A percentile compares a stretch with the other conserved stretches of the same genome.
These are phyloP conservation scores for Backusella tuberculispora DNA, from an alignment of 192 early-diverging fungal genomes.

Conservation along the genomic window DNA sequence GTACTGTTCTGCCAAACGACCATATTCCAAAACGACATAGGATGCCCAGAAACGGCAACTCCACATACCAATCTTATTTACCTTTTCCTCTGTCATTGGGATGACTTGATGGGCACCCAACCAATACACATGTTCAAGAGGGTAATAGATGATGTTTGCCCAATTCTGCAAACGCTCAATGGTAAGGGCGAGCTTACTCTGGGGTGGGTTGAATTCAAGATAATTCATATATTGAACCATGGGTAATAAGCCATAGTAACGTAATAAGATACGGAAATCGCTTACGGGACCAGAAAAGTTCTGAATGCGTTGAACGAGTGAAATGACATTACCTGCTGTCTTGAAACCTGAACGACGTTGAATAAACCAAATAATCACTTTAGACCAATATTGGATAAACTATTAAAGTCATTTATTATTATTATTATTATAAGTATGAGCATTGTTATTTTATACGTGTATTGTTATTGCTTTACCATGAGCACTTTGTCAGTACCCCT, in stretches of 20 bases:
- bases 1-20: slow-evolving; percentile 73
- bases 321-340: slow-evolving; percentile 35
- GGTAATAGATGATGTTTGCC: slow-evolving; percentile 88
- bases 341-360: slow-evolving; percentile 47
- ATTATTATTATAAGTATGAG: background rate
- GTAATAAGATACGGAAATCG: slow-evolving; percentile 91
- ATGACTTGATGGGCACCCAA: slow-evolving; percentile 86
- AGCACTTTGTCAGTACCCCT: slow-evolving; percentile 69
- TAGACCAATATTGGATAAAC: slow-evolving; percentile 92
- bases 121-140: slow-evolving; percentile 97
- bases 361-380: slow-evolving; percentile 84
- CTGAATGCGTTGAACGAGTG: slow-evolving; percentile 70
- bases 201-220: slow-evolving; percentile 74
- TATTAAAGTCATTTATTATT: slow-evolving; percentile 42
- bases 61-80: slow-evolving; percentile 88
- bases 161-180: slow-evolving; percentile 90
- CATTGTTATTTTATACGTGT: background rate
- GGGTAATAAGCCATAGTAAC: slow-evolving; percentile 82
- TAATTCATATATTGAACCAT: slow-evolving; percentile 87
- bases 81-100: slow-evolving; percentile 68
- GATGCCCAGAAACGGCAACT: slow-evolving; percentile 96
- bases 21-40: slow-evolving; percentile 91
- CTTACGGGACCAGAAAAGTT: slow-evolving; percentile 85
- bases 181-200: slow-evolving; percentile 61
- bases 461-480: slow-evolving; percentile 51